These are phyloP conservation scores for Handroanthus guayacan DNA, from an alignment of 257 asterid genomes.

Conservation along the genomic window DNA sequence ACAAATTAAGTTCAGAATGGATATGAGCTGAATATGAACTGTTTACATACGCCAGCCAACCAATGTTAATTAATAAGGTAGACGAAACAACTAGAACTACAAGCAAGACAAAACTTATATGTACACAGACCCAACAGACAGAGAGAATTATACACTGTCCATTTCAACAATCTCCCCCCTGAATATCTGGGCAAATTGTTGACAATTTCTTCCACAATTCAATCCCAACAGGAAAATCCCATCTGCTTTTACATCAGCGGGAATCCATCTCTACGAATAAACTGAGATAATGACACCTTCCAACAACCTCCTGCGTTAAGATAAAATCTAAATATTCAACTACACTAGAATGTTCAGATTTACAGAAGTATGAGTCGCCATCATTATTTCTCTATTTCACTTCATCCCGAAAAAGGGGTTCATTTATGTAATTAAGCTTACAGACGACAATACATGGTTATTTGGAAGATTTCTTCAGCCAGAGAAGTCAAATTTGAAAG, in stretches of 20 bases:
- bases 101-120: conserved; percentile 15
- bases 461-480: conserved; percentile 7
- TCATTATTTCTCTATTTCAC: neutral
- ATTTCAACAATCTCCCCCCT: neutral
- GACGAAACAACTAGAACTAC: neutral
- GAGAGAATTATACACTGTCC: neutral
- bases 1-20: neutral
- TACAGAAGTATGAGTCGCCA: neutral
- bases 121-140: neutral
- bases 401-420: neutral
- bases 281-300: conserved; percentile 17
- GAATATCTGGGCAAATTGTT: neutral
- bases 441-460: neutral
- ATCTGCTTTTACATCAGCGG: conserved; percentile 13
- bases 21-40: neutral
- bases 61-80: neutral
- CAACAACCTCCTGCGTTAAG: neutral
- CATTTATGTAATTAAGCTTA: conserved; percentile 22
- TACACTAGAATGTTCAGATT: conserved; percentile 2
- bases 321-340: neutral
- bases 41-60: conserved; percentile 8
- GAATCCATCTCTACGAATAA: neutral
- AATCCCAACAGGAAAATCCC: neutral
- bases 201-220: neutral
- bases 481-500: neutral